phyloP scores from a whole-genome alignment of 1,139 yeast genomes.

The Blastobotrys illinoisensis region DNA sequence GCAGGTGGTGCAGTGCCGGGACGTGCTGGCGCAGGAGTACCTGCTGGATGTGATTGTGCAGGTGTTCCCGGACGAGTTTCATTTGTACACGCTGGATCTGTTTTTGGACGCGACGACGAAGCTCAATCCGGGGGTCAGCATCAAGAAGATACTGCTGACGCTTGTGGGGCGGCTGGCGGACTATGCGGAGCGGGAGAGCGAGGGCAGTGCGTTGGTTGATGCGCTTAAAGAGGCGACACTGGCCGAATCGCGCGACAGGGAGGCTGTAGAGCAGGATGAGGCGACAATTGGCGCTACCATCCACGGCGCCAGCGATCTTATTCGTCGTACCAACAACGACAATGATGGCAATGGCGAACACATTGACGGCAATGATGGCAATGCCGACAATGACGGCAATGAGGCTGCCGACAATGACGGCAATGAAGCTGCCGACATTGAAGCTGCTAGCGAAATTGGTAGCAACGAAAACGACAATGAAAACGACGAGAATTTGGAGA shows the following conservation, averaged over 20 bases:
- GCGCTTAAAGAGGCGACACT: constrained; percentile 13
- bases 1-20: constrained; percentile 89
- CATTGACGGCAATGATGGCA: background rate
- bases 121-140: constrained; percentile 64
- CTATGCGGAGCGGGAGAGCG: constrained; percentile 39
- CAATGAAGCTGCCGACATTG: constrained; percentile 9
- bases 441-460: constrained; percentile 14
- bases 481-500: background rate
- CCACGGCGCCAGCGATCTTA: constrained; percentile 2
- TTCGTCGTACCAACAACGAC: background rate
- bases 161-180: constrained; percentile 70
- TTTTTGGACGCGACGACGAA: constrained; percentile 62
- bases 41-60: constrained; percentile 85
- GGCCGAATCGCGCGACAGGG: background rate
- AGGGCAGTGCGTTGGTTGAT: constrained; percentile 11
- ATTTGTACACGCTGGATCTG: constrained; percentile 63
- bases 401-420: constrained; percentile 8
- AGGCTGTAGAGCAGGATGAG: constrained; percentile 11
- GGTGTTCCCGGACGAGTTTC: constrained; percentile 92
- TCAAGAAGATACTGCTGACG: constrained; percentile 60
- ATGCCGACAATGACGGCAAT: constrained; percentile 4
- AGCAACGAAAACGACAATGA: constrained; percentile 8
- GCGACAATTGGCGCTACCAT: constrained; percentile 2
- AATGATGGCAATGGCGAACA: constrained; percentile 6
- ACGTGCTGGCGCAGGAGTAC: constrained; percentile 87